Evolutionary conservation across 352 stramenopile species (phyloP).

Genomic region (Phytopythium ostracodes): DNA sequence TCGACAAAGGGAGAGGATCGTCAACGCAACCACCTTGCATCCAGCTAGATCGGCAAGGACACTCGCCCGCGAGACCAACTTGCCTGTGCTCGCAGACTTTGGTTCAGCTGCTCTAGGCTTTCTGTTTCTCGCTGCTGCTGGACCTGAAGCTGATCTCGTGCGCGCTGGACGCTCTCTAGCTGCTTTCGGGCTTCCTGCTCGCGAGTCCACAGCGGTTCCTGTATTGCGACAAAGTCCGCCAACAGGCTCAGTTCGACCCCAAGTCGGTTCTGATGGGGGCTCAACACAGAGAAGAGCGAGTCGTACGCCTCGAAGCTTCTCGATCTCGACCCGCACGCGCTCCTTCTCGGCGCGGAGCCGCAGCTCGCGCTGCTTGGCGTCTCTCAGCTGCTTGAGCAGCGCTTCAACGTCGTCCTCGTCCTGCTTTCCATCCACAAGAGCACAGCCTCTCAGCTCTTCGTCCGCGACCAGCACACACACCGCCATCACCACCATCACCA

Average conservation of each 20-base stretch:
- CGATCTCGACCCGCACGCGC: constrained; percentile 50
- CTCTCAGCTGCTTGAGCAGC: constrained; percentile 48
- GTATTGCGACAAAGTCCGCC: background rate
- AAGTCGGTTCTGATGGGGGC: background rate
- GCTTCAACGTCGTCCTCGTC: constrained; percentile 49
- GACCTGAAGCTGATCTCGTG: constrained; percentile 23
- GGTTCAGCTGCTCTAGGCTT: constrained; percentile 26
- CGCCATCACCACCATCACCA: background rate
- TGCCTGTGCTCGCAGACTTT: constrained; percentile 30
- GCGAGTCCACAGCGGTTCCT: constrained; percentile 42
- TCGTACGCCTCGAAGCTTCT: constrained; percentile 36
- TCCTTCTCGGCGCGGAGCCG: constrained; percentile 65
- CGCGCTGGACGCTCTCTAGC: constrained; percentile 31
- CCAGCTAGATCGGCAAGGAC: no score
- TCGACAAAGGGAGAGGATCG: no score
- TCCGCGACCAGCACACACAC: background rate
- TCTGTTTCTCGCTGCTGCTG: constrained; percentile 28
- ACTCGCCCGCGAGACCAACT: background rate
- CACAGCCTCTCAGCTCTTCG: background rate
- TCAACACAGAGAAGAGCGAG: background rate
- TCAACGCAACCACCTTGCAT: background rate
- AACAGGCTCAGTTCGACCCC: background rate
- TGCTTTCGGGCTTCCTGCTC: constrained; percentile 42
- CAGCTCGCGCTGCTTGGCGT: constrained; percentile 59
- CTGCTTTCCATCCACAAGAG: background rate